Conservation (phyloP, 2,329 filamentous ascomycete species). For the Microdochium trichocladiopsis region DNA sequence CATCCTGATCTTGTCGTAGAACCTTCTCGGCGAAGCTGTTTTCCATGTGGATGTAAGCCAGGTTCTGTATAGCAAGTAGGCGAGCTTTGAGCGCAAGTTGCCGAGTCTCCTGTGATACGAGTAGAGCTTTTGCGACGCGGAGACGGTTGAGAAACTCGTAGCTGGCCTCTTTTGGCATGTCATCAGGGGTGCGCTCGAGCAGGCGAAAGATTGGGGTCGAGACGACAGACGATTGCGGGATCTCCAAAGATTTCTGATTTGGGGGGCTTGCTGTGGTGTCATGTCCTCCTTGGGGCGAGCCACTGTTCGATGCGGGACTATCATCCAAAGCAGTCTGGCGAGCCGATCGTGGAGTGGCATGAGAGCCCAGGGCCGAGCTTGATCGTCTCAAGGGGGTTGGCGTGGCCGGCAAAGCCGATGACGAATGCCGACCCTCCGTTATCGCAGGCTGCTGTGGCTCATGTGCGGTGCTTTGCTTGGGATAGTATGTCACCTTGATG, state of each 20-base stretch:
- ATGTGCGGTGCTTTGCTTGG: constrained; percentile 27
- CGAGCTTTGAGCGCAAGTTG: constrained; percentile 75
- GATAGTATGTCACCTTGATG: constrained; percentile 76
- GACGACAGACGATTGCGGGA: constrained; percentile 50
- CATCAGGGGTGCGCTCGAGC: constrained; percentile 46
- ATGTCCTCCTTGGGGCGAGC: constrained; percentile 29
- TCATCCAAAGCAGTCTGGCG: constrained; percentile 36
- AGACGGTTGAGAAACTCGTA: constrained; percentile 84
- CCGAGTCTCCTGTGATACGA: constrained; percentile 56
- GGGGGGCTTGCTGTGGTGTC: constrained; percentile 31
- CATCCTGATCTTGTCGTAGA: constrained; percentile 79
- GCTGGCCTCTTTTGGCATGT: constrained; percentile 64
- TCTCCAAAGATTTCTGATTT: constrained; percentile 54
- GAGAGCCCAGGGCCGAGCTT: constrained; percentile 43
- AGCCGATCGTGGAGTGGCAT: constrained; percentile 24
- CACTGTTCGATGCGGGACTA: constrained; percentile 30
- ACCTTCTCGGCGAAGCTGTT: constrained; percentile 78
- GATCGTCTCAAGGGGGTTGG: constrained; percentile 71
- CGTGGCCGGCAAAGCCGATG: constrained; percentile 52
- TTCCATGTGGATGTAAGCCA: constrained; percentile 85
- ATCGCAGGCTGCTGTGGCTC: constrained; percentile 14
- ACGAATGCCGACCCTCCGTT: constrained; percentile 17
- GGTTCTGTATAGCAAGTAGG: constrained; percentile 79
- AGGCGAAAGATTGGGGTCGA: constrained; percentile 49
- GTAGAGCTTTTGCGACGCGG: constrained; percentile 75